Base-by-base conservation (phyloP, 306 rosid genomes). In the Morella rubra region DNA sequence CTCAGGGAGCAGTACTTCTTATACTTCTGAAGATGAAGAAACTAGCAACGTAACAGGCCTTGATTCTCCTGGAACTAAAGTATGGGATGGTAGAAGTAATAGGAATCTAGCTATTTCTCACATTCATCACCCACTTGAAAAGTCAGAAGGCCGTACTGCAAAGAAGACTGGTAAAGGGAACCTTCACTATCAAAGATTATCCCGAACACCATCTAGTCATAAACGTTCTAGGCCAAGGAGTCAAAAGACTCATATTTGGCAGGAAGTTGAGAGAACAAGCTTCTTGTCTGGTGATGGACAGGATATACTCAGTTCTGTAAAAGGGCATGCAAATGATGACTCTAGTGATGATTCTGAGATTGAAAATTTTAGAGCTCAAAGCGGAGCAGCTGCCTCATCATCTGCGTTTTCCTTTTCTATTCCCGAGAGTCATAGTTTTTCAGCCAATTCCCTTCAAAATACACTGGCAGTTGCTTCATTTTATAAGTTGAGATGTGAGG, bases 51-150 rank as follows among this genome's bases (percentile, higher is more conserved):
- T 89, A 61, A 96, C 97, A 61, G 99, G 99, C 79, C 98, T 96
- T 76, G 93, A 83, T 85, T 86, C 98, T 80, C 99, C 98, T 73
- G 98, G 71, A 86, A 96, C 97, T 82, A 96, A 81, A 90, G 99
- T 96, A 75, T 96, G 99, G 99, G 91, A 91, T 78, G 89, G 98
- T 74, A 92, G 71, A 88, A 96, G 87, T 80, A 95, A 86, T 24
- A 87, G 99, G 91, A 90, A 86, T 50, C 85, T 61, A 44, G 77
- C 88, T 52, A 81, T 87, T 82, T 81, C 98, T 75, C 87, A 82
- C 76, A 90, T 96, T 82, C 99, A 91, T 87, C 99, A 96, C 82
- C 99, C 99, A 56, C 99, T 96, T 81, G 99, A 96, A 83, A 89
- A 80, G 86, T 69, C 81, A 72, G 91, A 81, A 72, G 80, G 83